These are phyloP conservation scores for Phytophthora idaei DNA, from an alignment of 352 stramenopile species.

Conservation along the genomic window DNA sequence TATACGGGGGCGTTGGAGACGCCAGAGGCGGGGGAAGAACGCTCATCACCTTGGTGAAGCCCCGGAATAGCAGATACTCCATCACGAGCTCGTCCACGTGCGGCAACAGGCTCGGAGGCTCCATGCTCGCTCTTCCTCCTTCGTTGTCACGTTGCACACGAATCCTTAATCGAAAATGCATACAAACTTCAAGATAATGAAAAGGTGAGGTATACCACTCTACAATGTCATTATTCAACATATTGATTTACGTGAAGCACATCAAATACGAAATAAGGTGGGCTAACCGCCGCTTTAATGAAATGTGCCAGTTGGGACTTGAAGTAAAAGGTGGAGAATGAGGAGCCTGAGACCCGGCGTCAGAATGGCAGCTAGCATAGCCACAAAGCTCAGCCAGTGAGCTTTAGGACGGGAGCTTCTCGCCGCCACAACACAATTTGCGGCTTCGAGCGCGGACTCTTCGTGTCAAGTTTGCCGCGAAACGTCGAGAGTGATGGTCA, in stretches of 20 bases:
- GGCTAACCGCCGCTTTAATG: conserved; percentile 12
- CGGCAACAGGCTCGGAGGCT: conserved; percentile 57
- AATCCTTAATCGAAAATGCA: conserved; percentile 24
- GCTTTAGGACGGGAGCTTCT: background rate
- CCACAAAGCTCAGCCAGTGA: background rate
- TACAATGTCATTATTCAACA: background rate
- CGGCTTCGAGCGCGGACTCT: conserved; percentile 6
- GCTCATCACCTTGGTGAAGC: conserved; percentile 69
- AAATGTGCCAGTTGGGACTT: conserved; percentile 33
- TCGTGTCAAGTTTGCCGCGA: background rate
- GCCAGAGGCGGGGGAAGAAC: background rate
- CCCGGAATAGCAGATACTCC: conserved; percentile 87
- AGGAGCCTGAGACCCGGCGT: conserved; percentile 29
- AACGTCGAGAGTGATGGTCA: conserved; percentile 33
- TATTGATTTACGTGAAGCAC: background rate
- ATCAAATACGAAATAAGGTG: background rate
- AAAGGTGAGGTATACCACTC: background rate
- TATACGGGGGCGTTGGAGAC: background rate
- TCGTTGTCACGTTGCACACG: conserved; percentile 28
- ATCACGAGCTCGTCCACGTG: conserved; percentile 87
- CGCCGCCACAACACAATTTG: conserved; percentile 36
- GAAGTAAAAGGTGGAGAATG: conserved; percentile 34
- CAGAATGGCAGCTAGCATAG: conserved; percentile 3
- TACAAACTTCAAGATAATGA: conserved; percentile 32
- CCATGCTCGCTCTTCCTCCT: conserved; percentile 27